Percentiles rank a stretch among this genome's conserved stretches.
Conservation (phyloP, 306 rosid genomes). For the Amphicarpaea edgeworthii region DNA sequence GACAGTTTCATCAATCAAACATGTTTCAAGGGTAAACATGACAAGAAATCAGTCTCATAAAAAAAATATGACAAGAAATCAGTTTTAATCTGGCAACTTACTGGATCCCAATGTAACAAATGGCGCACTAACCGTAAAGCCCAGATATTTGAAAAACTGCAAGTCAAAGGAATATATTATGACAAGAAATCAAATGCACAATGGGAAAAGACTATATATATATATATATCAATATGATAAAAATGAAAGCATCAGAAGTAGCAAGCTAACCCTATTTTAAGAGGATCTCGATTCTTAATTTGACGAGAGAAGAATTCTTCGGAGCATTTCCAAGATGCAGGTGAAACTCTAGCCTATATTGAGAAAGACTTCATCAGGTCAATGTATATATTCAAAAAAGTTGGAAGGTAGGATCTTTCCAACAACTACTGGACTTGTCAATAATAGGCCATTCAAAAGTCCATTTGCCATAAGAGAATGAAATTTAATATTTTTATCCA, state of each 20-base stretch:
- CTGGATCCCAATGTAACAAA: constrained; percentile 86
- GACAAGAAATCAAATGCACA: constrained; percentile 39
- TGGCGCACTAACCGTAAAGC: constrained; percentile 86
- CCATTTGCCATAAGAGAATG: not conserved
- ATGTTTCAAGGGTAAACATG: constrained; percentile 9
- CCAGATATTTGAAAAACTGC: constrained; percentile 85
- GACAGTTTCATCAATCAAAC: constrained; percentile 13
- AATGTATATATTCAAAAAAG: constrained; percentile 12
- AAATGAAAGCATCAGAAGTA: constrained; percentile 25
- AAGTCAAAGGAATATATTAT: constrained; percentile 32
- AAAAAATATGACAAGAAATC: constrained; percentile 15
- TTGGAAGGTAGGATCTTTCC: constrained; percentile 12
- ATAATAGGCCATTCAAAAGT: constrained; percentile 7
- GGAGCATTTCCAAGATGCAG: constrained; percentile 98
- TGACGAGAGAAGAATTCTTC: constrained; percentile 85
- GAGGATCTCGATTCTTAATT: constrained; percentile 90
- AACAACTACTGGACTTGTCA: not conserved
- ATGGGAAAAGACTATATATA: not conserved
- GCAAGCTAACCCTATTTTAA: constrained; percentile 80
- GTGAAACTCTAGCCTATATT: constrained; percentile 72
- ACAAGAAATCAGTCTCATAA: constrained; percentile 11
- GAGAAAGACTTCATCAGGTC: constrained; percentile 38
- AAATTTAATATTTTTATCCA: no score
- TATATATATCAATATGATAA: constrained; percentile 1
- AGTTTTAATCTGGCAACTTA: constrained; percentile 57